A percentile compares a stretch with the other conserved stretches of the same genome.
Conservation (phyloP, 768 basidiomycete species). For the Cyclocybe cylindracea region DNA sequence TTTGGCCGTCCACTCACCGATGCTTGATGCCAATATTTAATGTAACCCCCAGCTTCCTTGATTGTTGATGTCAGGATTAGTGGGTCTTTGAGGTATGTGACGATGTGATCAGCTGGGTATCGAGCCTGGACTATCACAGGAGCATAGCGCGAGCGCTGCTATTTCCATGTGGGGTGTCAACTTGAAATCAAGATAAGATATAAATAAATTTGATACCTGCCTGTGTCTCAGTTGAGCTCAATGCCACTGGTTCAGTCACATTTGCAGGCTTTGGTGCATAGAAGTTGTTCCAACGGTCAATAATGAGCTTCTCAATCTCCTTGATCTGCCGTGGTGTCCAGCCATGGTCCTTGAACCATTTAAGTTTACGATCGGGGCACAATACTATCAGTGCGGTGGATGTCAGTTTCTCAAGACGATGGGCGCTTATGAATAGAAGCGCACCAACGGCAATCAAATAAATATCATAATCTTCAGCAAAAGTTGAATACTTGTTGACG, state of each 20-base stretch:
- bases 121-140: not conserved
- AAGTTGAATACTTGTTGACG: conserved; percentile 14
- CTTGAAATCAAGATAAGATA: not conserved
- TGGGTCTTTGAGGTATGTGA: conserved; percentile 19
- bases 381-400: conserved; percentile 15
- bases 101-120: conserved; percentile 18
- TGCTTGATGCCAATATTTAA: conserved; percentile 17
- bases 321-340: not conserved
- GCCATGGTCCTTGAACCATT: conserved; percentile 19
- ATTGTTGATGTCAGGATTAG: conserved; percentile 2
- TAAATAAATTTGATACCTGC: not conserved
- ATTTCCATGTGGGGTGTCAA: conserved; percentile 4
- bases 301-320: conserved; percentile 8
- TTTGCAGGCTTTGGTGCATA: conserved; percentile 11
- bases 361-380: conserved; percentile 24
- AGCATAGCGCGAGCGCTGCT: too few species aligned
- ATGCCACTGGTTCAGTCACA: too few species aligned
- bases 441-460: conserved; percentile 20
- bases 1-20: not conserved
- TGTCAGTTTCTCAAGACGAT: conserved; percentile 14
- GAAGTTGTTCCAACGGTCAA: conserved; percentile 7
- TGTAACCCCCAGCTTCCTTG: conserved; percentile 15
- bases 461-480: conserved; percentile 13
- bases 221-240: not conserved
- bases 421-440: conserved; percentile 8